These are phyloP conservation scores for Fusarium sp. DNA, from an alignment of 2,329 filamentous ascomycete species.

Conservation along the genomic window DNA sequence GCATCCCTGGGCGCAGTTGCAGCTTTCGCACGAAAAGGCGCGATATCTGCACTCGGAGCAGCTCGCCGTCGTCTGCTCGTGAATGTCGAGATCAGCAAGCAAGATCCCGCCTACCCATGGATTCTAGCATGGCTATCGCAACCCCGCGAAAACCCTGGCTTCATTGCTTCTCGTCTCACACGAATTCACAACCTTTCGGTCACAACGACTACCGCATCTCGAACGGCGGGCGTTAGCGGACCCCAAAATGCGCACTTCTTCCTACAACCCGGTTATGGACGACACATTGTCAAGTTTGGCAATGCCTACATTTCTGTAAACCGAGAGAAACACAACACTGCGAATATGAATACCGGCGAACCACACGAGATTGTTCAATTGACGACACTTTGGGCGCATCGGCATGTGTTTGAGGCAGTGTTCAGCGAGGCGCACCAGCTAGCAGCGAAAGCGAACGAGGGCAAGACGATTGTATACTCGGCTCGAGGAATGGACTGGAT, in stretches of 20 bases:
- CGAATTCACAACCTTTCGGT: conserved; percentile 73
- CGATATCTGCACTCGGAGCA: conserved; percentile 79
- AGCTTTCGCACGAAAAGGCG: conserved; percentile 83
- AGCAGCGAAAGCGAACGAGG: conserved; percentile 85
- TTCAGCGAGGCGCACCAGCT: conserved; percentile 89
- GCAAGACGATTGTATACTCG: conserved; percentile 93
- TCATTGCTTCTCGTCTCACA: conserved; percentile 70
- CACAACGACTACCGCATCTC: conserved; percentile 72
- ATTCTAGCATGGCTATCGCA: conserved; percentile 94
- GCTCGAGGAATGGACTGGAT: conserved; percentile 89
- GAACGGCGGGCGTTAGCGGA: conserved; percentile 72
- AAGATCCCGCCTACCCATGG: conserved; percentile 95
- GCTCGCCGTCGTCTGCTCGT: conserved; percentile 90
- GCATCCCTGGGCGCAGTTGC: conserved; percentile 88
- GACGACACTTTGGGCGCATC: conserved; percentile 91
- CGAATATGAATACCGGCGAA: conserved; percentile 85
- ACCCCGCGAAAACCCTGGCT: conserved; percentile 77
- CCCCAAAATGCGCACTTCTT: conserved; percentile 85
- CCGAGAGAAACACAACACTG: conserved; percentile 86
- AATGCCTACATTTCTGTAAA: conserved; percentile 90
- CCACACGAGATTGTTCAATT: conserved; percentile 96
- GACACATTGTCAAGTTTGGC: conserved; percentile 88
- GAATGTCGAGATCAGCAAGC: conserved; percentile 94
- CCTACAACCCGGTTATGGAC: conserved; percentile 91
- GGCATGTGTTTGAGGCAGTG: conserved; percentile 90